Evolutionary conservation across 495 filamentous ascomycete species (phyloP), one percentile per base, ranked within the genome.

Genomic region (Penicillium atrosanguineum): DNA sequence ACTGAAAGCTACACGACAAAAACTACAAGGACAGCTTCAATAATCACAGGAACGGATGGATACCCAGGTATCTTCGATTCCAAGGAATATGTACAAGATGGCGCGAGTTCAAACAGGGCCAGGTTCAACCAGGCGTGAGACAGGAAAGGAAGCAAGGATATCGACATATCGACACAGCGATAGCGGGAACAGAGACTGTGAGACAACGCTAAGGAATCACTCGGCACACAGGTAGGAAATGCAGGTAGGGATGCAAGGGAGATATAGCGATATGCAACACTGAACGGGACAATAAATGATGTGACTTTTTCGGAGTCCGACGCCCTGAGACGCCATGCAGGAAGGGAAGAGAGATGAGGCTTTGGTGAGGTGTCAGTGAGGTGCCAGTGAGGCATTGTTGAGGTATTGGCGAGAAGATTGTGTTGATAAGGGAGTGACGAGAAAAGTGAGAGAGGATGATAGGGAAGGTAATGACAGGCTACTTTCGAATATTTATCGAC

Each of bases 131-230:
- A 44, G 28, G 18, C 38, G 38, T 5, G 6, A 20, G 38, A 16
- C 16, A 40, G 16, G 23, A 23, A 40, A 11, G 6, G 2, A 40
- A 16, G 18, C 6, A n/a, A 40, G n/a, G 15, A 6, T 19, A 39
- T 16, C 14, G 37, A 39, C 42, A 48, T 38, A 48, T 53, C 1
- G 45, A 54, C 31, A 55, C 25, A 29, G 36, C 15, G 21, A 50
- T 11, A 29, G 42, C 6, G 14, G 38, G 16, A 54, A 43, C 7
- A 23, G 21, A 46, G 50, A 23, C 18, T 47, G 50, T 39, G 57
- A 55, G 44, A 46, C 42, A 61, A 44, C 62, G 59, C 59, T 62
- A 57, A 34, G 34, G 54, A 59, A 61, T 54, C 48, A 49, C 61
- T 61, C 51, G 59, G 29, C 37, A 50, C 0, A 41, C 3, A 50